A percentile compares a stretch with the other conserved stretches of the same genome.
These are phyloP conservation scores for Pneumocystis canis DNA, from an alignment of 1,139 yeast genomes.

Conservation along the genomic window DNA sequence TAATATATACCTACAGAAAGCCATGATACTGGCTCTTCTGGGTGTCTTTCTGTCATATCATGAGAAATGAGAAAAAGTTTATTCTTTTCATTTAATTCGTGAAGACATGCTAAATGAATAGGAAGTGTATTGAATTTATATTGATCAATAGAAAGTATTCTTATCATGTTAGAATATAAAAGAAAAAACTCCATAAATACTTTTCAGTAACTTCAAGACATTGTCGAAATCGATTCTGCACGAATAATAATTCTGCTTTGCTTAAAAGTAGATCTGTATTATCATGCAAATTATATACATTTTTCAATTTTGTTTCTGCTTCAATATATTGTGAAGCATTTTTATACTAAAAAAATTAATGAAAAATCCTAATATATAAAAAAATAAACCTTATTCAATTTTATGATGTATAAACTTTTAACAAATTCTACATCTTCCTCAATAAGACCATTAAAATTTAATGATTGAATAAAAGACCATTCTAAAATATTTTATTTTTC, in stretches of 20 bases:
- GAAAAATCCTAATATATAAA: background rate
- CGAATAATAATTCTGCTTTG: constrained; percentile 56
- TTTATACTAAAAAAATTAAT: constrained; percentile 29
- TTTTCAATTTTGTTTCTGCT: constrained; percentile 50
- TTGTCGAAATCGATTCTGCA: constrained; percentile 66
- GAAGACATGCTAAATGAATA: constrained; percentile 65
- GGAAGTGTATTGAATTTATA: constrained; percentile 65
- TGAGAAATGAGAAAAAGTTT: constrained; percentile 71
- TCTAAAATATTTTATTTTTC: constrained; percentile 22
- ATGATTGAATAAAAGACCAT: constrained; percentile 56
- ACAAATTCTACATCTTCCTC: constrained; percentile 72
- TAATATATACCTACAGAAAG: constrained; percentile 85
- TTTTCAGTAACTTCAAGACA: constrained; percentile 63
- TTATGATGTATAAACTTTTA: constrained; percentile 56
- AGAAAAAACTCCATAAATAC: constrained; percentile 19
- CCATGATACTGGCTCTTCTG: constrained; percentile 79
- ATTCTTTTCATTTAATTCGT: constrained; percentile 72
- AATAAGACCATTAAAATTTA: constrained; percentile 46
- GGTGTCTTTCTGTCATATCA: constrained; percentile 71
- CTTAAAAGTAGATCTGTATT: constrained; percentile 58
- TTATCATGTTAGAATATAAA: constrained; percentile 2
- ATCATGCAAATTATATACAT: constrained; percentile 55
- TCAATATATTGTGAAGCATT: constrained; percentile 46
- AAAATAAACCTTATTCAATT: constrained; percentile 38
- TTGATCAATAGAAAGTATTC: constrained; percentile 42